Base-by-base conservation (phyloP, 2,329 filamentous ascomycete genomes). In the Mariannaea sp. region DNA sequence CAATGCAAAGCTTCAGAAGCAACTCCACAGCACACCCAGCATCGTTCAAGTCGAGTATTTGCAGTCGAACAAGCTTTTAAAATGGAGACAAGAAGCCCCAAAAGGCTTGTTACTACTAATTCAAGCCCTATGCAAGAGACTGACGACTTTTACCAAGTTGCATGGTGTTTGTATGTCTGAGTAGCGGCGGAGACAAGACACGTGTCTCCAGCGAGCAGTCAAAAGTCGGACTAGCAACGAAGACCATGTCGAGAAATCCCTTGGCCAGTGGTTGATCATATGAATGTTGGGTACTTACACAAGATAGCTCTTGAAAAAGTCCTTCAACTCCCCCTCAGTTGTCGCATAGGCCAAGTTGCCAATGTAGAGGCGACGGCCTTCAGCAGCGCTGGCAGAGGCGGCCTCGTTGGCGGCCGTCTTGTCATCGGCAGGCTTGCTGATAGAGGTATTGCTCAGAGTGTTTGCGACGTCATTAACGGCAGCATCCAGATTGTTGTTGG, bases 341-440 rank as follows among this genome's bases (percentile, higher is more conserved):
- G 94, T 97, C 88, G 93, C 92, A 79, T 99, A 99, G 73, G 94
- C 94, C 86, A 99, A 90, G 85, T 99, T 99, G 84, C 94, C 94
- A 83, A 99, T 97, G 83, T 99, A 99, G 72, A 99, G 89, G 82
- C 94, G 91, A 83, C 94, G 91, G 77, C 94, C 93, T 84, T 99
- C 94, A 78, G 93, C 92, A 77, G 94, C 94, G 81, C 92, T 96
- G 80, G 92, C 91, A 77, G 94, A 88, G 73, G 94, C 92, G 76
- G 92, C 92, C 77, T 96, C 92, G 74, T 90, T 88, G 79, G 89
- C 84, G 70, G 87, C 74, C 62, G 74, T 70, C 82, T 80, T 81
- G 71, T 80, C 79, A 65, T 81, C 78, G 71, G 73, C 72, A 68
- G 72, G 66, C 71, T 75, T 73, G 68, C 65, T 71, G 77, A 89